Evolutionary conservation across 1,139 yeast genomes (phyloP).

Genomic region (Geotrichum cucujoidarum): DNA sequence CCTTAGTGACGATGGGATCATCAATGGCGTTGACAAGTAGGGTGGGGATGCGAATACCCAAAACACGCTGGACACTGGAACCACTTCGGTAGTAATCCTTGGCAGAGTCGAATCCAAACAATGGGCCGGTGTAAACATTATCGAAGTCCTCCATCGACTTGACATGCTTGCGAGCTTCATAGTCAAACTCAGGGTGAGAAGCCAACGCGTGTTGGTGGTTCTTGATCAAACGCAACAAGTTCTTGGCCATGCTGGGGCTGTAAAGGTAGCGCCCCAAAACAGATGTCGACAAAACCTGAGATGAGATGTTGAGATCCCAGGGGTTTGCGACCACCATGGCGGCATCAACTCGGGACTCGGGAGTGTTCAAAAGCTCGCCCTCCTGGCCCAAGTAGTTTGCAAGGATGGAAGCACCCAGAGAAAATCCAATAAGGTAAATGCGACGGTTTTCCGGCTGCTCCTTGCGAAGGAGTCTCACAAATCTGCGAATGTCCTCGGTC

Average conservation of each 20-base stretch:
- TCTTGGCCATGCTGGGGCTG: constrained; percentile 60
- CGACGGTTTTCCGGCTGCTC: constrained; percentile 63
- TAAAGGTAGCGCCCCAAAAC: constrained; percentile 61
- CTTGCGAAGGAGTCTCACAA: constrained; percentile 47
- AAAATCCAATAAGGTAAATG: constrained; percentile 72
- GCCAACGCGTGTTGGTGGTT: constrained; percentile 55
- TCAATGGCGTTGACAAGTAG: constrained; percentile 67
- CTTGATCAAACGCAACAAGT: constrained; percentile 56
- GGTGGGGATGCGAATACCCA: constrained; percentile 58
- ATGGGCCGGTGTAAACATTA: constrained; percentile 61
- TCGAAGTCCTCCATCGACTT: constrained; percentile 60
- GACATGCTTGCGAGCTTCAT: constrained; percentile 32
- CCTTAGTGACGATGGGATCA: constrained; percentile 66
- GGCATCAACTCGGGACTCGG: constrained; percentile 48
- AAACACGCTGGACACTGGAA: constrained; percentile 56
- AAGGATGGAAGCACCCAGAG: constrained; percentile 80
- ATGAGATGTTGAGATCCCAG: constrained; percentile 71
- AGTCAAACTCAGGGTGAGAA: constrained; percentile 38
- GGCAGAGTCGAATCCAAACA: constrained; percentile 68
- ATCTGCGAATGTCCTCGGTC: constrained; percentile 66
- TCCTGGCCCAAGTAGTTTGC: constrained; percentile 77
- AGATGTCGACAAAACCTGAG: constrained; percentile 47
- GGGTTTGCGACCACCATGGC: constrained; percentile 72
- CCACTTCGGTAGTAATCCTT: constrained; percentile 68
- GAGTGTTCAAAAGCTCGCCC: constrained; percentile 38